Evolutionary conservation across 495 filamentous ascomycete species (phyloP), one percentile per base, ranked within the genome.

Genomic region (Lineolata rhizophorae): DNA sequence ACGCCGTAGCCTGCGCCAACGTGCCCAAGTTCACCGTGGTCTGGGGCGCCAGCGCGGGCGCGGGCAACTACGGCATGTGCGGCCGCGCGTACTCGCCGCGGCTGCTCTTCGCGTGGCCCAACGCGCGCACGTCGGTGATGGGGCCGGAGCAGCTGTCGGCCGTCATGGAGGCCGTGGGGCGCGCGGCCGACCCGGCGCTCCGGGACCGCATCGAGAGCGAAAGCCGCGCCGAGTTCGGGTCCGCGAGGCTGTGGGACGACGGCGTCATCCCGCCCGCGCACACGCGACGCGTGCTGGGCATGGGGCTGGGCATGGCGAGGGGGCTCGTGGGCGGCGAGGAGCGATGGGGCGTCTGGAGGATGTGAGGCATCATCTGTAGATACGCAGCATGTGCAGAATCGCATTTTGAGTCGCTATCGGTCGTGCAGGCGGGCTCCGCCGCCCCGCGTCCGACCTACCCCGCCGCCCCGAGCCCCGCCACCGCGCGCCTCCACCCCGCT

Each of bases 1-100:
- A 83, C 5, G 87, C 87, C 2, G 90, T 95, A 2, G 79, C 83
- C 3, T 94, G 84, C 49, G 82, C 84, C 6, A 73, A 91, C 37
- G 87, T 95, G 22, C 90, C 87, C 38, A 97, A 97, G 51, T 87
- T 97, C 45, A 97, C 87, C 0, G 76, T 97, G 3, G 80, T 97
- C 0, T 72, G 95, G 17, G 87, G 87, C 3, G 73, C 76, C 6
- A 83, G 73, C 51, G 67, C 70, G 18, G 71, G 71, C 29, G 71
- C 71, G 24, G 71, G 71, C 1, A 76, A 76, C 40, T 94, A 95
- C 54, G 90, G 71, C 28, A 77, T 77, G 71, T 76, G 71, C 54
- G 87, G 87, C n/a, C 72, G 87, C 27, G 90, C 87, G 2, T 97
- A 94, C 54, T 67, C 67, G 3, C 87, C 87, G 1, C 59, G 84